Evolutionary conservation across 345 rosid species (phyloP).

Genomic region (Syzygium aqueum): DNA sequence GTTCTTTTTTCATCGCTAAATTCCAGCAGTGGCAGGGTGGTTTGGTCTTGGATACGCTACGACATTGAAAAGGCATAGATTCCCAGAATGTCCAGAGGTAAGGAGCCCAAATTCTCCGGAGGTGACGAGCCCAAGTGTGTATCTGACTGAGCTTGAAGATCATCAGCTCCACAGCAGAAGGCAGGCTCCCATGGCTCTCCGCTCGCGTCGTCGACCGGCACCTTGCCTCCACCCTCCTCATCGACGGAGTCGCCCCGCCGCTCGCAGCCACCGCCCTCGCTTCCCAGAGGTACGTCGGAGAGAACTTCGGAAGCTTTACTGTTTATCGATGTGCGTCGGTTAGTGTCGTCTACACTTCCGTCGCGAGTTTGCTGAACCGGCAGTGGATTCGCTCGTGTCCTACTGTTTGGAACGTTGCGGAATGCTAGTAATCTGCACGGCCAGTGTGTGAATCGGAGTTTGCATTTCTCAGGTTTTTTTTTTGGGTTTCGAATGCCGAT

Average conservation of each 20-base stretch:
- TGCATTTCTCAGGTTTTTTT: too few species aligned
- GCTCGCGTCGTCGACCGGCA: slow-evolving; percentile 48
- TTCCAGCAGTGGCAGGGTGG: too few species aligned
- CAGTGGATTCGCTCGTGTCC: neutral
- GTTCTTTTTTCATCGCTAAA: too few species aligned
- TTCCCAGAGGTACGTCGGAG: neutral
- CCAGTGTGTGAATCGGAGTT: neutral
- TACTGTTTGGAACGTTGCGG: neutral
- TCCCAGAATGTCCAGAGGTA: neutral
- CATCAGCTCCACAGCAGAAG: too few species aligned
- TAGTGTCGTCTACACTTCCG: neutral
- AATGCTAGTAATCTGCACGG: neutral
- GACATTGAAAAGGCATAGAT: too few species aligned
- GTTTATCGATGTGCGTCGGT: neutral
- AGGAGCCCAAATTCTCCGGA: neutral
- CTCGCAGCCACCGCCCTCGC: neutral
- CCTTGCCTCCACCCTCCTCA: slow-evolving; percentile 61
- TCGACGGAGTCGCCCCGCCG: slow-evolving; percentile 53
- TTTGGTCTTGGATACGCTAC: too few species aligned
- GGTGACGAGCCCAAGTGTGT: too few species aligned
- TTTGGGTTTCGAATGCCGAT: neutral
- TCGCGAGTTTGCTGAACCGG: neutral
- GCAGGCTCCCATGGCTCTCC: too few species aligned
- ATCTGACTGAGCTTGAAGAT: too few species aligned
- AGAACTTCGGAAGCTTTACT: neutral